Evolutionary conservation across 805 yeast species (phyloP).

Genomic region (Wickerhamiella azyma): DNA sequence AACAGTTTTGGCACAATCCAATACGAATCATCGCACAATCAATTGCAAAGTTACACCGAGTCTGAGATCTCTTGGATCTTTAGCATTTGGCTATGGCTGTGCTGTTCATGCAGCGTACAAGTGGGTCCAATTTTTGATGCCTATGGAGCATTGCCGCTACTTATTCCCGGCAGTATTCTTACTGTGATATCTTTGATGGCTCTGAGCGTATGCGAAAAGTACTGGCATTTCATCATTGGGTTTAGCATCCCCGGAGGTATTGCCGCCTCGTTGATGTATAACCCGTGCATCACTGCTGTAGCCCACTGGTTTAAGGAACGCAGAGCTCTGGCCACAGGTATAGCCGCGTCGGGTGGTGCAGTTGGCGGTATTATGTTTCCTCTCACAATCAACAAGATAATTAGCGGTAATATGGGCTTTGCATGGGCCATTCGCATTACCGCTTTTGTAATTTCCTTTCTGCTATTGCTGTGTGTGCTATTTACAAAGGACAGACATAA

Average conservation of each 20-base stretch:
- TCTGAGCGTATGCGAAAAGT: constrained; percentile 34
- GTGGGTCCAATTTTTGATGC: constrained; percentile 43
- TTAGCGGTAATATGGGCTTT: constrained; percentile 34
- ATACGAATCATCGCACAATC: constrained; percentile 43
- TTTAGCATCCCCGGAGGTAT: constrained; percentile 42
- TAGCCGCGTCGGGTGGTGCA: constrained; percentile 54
- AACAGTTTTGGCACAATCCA: constrained; percentile 57
- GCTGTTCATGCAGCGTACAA: constrained; percentile 34
- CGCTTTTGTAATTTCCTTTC: constrained; percentile 22
- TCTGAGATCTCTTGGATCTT: constrained; percentile 59
- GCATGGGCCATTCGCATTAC: constrained; percentile 46
- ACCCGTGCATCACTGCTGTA: constrained; percentile 41
- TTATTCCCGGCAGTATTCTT: constrained; percentile 34
- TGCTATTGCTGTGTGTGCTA: constrained; percentile 24
- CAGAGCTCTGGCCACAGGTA: constrained; percentile 47
- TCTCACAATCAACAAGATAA: constrained; percentile 34
- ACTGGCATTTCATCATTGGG: constrained; percentile 47
- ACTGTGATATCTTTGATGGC: constrained; percentile 39
- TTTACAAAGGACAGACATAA: constrained; percentile 28
- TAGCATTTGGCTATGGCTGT: constrained; percentile 27
- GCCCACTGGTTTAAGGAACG: constrained; percentile 49
- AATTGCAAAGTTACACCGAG: constrained; percentile 32
- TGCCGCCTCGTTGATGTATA: constrained; percentile 29
- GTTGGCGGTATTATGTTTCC: constrained; percentile 55
- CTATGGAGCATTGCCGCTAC: constrained; percentile 37